Evolutionary conservation across 2,329 filamentous ascomycete species (phyloP), one percentile per base, ranked within the genome.

Genomic region (Colletotrichum sp.): DNA sequence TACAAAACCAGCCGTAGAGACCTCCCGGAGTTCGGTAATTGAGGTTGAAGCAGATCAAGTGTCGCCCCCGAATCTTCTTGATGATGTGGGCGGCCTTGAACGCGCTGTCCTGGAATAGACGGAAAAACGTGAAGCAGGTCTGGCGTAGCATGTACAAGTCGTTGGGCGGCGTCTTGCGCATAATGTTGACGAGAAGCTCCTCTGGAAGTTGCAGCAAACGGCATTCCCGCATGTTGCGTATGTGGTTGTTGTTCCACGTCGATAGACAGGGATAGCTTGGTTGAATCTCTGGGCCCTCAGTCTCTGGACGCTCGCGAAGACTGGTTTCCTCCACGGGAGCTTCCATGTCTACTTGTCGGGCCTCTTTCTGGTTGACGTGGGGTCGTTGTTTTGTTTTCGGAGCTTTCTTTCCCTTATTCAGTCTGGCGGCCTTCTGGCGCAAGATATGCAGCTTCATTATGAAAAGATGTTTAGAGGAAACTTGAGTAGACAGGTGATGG

Each of bases 271-370:
- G 9, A 6, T 6, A 49, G 39, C 39, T 49, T 49, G 9, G 3
- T n/a, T n/a, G 39, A 1, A 6, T 12, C 39, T 49, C 18, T 49
- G 18, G 39, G 39, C 39, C 5, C 8, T 44, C 39, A 6, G 39
- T 9, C 18, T 44, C 39, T 44, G 39, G 18, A 6, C 18, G 3
- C 39, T 49, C 9, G 9, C 39, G 6, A 6, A 49, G 9, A 49
- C 0, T 6, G 9, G 9, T 49, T 6, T 49, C 1, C 6, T 49
- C 39, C 6, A 0, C 18, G 18, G 18, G 18, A 49, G 3, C 9
- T 49, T 49, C 9, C 39, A n/a, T 5, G 39, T 44, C 18, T 49
- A 6, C 18, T 4, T 49, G 18, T 49, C 5, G 39, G 39, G 9
- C 9, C 39, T 49, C 18, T 49, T 52, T 13, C n/a, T 52, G 44